Conservation (phyloP, 257 asterid species). For the Paraleonurus japonicus region DNA sequence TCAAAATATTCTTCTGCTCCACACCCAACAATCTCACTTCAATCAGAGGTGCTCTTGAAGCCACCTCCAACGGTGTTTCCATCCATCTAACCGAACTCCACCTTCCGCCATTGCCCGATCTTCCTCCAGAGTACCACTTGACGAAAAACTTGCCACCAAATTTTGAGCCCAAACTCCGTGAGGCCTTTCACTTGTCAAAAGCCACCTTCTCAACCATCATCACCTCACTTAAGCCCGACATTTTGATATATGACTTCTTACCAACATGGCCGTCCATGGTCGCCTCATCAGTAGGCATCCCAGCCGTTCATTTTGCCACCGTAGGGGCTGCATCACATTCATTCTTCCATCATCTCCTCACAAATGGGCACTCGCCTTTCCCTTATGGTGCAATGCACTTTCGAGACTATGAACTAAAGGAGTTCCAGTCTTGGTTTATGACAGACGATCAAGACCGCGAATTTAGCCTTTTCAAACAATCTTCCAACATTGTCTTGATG, state of each 20-base stretch:
- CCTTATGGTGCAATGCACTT: slow-evolving; percentile 28
- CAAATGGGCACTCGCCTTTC: slow-evolving; percentile 15
- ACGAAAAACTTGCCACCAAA: no score
- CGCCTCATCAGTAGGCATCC: slow-evolving; percentile 32
- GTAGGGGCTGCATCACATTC: slow-evolving; percentile 24
- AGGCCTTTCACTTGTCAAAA: no score
- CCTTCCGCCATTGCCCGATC: no score
- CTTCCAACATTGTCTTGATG: slow-evolving; percentile 36
- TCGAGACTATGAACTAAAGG: slow-evolving; percentile 26
- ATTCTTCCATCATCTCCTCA: slow-evolving; percentile 24
- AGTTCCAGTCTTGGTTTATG: neutral
- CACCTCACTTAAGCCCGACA: slow-evolving; percentile 27
- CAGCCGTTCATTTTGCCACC: slow-evolving; percentile 33
- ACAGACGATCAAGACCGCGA: neutral
- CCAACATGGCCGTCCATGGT: slow-evolving; percentile 37
- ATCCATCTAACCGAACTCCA: no score
- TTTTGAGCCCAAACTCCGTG: no score
- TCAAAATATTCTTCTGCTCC: neutral
- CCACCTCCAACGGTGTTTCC: no score
- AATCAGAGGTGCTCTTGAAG: no score
- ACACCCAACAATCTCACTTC: no score
- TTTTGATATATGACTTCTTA: slow-evolving; percentile 36
- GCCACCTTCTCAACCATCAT: no score
- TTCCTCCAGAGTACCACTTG: no score
- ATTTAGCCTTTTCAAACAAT: slow-evolving; percentile 14